A percentile compares a stretch with the other conserved stretches of the same genome.
These are phyloP conservation scores for Curvularia sp. DNA, from an alignment of 2,329 filamentous ascomycete genomes.

Conservation along the genomic window DNA sequence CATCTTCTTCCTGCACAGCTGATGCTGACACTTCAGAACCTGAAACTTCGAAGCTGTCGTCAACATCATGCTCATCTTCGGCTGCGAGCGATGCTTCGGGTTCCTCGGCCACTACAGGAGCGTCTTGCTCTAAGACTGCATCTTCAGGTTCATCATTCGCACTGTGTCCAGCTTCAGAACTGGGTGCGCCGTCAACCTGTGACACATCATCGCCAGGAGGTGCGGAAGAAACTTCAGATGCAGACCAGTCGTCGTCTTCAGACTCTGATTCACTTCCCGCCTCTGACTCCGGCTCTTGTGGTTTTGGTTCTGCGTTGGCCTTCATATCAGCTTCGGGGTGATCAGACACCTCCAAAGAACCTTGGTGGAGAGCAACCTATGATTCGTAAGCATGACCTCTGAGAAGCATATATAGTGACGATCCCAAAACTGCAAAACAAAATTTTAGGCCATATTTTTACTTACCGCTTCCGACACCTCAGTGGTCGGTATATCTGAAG, in stretches of 20 bases:
- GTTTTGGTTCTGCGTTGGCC: constrained; percentile 1
- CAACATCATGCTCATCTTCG: not conserved
- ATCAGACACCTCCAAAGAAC: constrained; percentile 4
- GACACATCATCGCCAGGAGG: constrained; percentile 7
- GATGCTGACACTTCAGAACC: constrained; percentile 7
- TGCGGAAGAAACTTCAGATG: constrained; percentile 17
- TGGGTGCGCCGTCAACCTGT: constrained; percentile 3
- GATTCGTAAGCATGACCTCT: constrained; percentile 5
- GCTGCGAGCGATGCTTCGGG: constrained; percentile 10
- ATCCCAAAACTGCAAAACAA: not conserved
- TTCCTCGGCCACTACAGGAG: not conserved
- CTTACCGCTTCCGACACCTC: constrained; percentile 14
- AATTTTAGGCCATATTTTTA: constrained; percentile 1
- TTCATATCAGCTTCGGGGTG: constrained; percentile 3
- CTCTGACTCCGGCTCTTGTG: constrained; percentile 3
- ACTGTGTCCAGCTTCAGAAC: constrained; percentile 8
- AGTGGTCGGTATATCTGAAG: constrained; percentile 14
- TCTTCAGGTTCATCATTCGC: constrained; percentile 10
- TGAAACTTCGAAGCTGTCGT: constrained; percentile 4
- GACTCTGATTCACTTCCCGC: constrained; percentile 13
- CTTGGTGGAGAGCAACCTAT: constrained; percentile 3
- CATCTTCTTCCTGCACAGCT: constrained; percentile 4
- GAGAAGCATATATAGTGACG: not conserved
- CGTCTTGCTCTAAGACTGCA: not conserved
- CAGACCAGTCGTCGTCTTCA: constrained; percentile 17